These are phyloP conservation scores for Lecanicillium sp. DNA, from an alignment of 2,329 filamentous ascomycete species.

Conservation along the genomic window DNA sequence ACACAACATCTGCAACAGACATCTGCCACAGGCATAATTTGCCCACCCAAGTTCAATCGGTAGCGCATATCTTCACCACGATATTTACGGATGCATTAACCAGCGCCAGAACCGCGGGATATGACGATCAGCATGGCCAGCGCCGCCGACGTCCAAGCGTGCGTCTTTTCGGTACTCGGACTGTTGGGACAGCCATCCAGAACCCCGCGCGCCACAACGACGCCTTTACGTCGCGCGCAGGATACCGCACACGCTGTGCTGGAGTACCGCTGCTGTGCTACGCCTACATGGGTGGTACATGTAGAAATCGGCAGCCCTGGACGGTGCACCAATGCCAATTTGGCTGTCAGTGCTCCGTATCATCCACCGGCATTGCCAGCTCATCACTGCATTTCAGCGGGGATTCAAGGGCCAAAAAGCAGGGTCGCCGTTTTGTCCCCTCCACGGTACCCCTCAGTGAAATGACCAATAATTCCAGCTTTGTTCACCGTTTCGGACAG, in stretches of 20 bases:
- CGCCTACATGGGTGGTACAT: too few relatives aligned
- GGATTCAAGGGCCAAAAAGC: slow-evolving; percentile 7
- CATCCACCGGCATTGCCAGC: slow-evolving; percentile 9
- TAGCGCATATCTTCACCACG: too few relatives aligned
- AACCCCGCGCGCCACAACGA: slow-evolving; percentile 10
- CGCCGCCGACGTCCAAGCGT: slow-evolving; percentile 9
- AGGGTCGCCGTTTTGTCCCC: neutral
- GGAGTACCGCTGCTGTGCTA: too few relatives aligned
- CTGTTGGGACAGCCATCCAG: neutral
- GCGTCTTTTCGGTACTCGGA: neutral
- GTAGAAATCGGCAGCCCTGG: neutral
- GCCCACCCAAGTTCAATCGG: too few relatives aligned
- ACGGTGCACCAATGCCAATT: slow-evolving; percentile 2
- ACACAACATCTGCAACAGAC: too few relatives aligned
- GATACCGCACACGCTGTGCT: too few relatives aligned
- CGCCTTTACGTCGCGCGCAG: slow-evolving; percentile 1
- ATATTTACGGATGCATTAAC: neutral
- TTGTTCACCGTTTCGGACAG: slow-evolving; percentile 6
- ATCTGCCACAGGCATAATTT: too few relatives aligned
- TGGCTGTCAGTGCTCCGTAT: slow-evolving; percentile 5
- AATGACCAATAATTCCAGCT: slow-evolving; percentile 6
- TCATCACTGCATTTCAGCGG: slow-evolving; percentile 10
- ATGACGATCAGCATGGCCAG: slow-evolving; percentile 8
- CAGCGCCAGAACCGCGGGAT: slow-evolving; percentile 6
- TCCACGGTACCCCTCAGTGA: slow-evolving; percentile 7